Conservation (phyloP, 331 rosid genomes). For the Ulmus americana region DNA sequence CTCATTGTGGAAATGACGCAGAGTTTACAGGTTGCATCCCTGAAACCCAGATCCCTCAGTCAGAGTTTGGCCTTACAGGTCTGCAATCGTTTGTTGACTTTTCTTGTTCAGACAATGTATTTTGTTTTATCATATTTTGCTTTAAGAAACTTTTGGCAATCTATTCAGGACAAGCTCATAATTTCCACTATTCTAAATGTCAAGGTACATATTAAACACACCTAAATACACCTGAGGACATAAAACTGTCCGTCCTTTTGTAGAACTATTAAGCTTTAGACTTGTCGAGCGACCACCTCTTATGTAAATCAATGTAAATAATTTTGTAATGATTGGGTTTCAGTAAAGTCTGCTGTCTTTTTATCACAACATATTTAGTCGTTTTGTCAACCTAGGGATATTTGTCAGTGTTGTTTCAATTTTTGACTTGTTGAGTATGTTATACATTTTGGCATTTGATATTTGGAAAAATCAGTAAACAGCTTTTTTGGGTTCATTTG, state of each 20-base stretch:
- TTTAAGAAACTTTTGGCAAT: neutral
- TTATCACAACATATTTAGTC: neutral
- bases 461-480: neutral
- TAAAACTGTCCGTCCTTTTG: neutral
- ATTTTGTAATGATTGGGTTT: too few species aligned
- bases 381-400: neutral
- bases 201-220: neutral
- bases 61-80: constrained; percentile 35
- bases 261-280: too few species aligned
- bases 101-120: neutral
- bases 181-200: too few species aligned
- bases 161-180: neutral
- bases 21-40: constrained; percentile 26
- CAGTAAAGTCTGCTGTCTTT: neutral
- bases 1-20: constrained; percentile 28
- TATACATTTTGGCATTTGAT: neutral
- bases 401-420: neutral
- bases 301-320: too few species aligned
- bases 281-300: too few species aligned
- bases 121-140: constrained; percentile 3
- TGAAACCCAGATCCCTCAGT: constrained; percentile 33
- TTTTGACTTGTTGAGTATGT: neutral
- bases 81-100: constrained; percentile 8
- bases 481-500: neutral
- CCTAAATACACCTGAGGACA: neutral